Evolutionary conservation across 2,329 filamentous ascomycete genomes (phyloP).

Genomic region (Eutypella sp.): DNA sequence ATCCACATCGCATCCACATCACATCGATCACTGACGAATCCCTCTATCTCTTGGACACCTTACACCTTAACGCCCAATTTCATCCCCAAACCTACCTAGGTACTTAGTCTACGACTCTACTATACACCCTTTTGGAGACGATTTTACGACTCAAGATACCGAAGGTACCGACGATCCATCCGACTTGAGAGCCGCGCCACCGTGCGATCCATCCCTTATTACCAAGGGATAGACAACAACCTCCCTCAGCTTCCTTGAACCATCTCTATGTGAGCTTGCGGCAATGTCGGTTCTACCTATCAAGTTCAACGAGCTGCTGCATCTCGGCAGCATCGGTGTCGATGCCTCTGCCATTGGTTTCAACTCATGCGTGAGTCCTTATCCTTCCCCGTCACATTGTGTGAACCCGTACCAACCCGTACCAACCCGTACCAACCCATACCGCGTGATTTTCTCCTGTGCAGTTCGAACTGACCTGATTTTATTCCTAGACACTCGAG

Average conservation of each 20-base stretch:
- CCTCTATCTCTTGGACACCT: too few species aligned
- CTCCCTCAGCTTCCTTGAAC: not conserved
- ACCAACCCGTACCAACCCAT: too few species aligned
- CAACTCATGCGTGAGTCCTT: slow-evolving; percentile 71
- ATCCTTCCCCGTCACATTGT: slow-evolving; percentile 10
- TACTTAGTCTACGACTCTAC: too few species aligned
- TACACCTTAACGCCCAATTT: too few species aligned
- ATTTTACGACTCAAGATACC: too few species aligned
- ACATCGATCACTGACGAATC: too few species aligned
- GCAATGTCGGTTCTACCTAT: slow-evolving; percentile 72
- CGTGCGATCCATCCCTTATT: not conserved
- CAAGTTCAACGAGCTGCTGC: slow-evolving; percentile 87
- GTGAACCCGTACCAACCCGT: too few species aligned
- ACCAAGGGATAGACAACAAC: not conserved
- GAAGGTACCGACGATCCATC: too few species aligned
- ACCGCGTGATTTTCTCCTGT: too few species aligned
- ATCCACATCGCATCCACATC: not conserved
- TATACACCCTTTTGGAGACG: not conserved
- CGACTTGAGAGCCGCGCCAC: not conserved
- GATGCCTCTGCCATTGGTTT: slow-evolving; percentile 63
- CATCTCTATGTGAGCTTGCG: slow-evolving; percentile 25
- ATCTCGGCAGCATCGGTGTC: slow-evolving; percentile 48
- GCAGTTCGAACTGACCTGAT: slow-evolving; percentile 14
- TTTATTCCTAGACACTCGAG: slow-evolving; percentile 77
- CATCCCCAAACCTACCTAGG: too few species aligned